A percentile compares a stretch with the other conserved stretches of the same genome.
Evolutionary conservation across 176 grass and related monocot genomes (phyloP).

Genomic region (Raddia guianensis): DNA sequence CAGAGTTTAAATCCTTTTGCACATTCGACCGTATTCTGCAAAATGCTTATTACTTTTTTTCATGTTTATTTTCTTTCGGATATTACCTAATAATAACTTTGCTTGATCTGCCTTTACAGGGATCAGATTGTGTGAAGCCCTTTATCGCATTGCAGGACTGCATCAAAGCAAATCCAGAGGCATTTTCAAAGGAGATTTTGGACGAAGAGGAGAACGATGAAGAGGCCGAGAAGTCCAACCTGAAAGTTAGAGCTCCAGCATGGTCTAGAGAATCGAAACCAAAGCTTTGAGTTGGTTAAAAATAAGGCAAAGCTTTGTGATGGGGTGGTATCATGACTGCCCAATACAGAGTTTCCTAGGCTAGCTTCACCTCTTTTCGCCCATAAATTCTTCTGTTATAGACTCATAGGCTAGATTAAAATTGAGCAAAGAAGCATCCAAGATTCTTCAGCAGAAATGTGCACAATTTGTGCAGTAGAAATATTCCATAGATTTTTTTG

Average conservation of each 20-base stretch:
- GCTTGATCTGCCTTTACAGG: slow-evolving; percentile 52
- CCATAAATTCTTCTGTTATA: background rate
- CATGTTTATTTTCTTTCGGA: background rate
- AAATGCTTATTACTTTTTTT: background rate
- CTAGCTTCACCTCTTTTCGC: slow-evolving; percentile 13
- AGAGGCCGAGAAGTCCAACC: slow-evolving; percentile 55
- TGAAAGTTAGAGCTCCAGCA: slow-evolving; percentile 67
- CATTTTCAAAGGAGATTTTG: slow-evolving; percentile 90
- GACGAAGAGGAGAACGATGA: slow-evolving; percentile 71
- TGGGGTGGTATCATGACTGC: slow-evolving; percentile 16
- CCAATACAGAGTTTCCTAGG: slow-evolving; percentile 18
- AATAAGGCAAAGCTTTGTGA: slow-evolving; percentile 50
- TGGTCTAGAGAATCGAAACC: slow-evolving; percentile 88
- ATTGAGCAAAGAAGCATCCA: slow-evolving; percentile 13
- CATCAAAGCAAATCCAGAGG: slow-evolving; percentile 80
- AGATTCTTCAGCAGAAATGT: slow-evolving; percentile 15
- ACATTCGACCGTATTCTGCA: background rate
- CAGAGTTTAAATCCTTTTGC: background rate
- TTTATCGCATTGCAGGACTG: slow-evolving; percentile 88
- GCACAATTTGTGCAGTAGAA: slow-evolving; percentile 3
- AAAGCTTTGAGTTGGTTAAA: slow-evolving; percentile 50
- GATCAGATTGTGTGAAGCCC: slow-evolving; percentile 83
- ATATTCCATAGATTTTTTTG: background rate
- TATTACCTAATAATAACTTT: background rate
- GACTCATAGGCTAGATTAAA: slow-evolving; percentile 10